These are phyloP conservation scores for Suillus spraguei DNA, from an alignment of 768 basidiomycete species.

Conservation along the genomic window DNA sequence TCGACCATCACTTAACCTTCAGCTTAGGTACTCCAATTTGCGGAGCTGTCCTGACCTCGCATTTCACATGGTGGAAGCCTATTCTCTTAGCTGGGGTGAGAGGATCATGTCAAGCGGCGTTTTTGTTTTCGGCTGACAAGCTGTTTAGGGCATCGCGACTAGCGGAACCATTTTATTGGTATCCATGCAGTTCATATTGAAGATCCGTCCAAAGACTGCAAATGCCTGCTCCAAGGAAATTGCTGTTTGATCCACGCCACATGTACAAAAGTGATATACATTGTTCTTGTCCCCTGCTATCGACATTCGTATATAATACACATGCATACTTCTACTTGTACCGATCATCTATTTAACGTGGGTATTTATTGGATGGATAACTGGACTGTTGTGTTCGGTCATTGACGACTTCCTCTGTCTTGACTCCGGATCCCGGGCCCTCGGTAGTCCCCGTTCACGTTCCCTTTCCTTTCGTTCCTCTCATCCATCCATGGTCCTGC, in stretches of 20 bases:
- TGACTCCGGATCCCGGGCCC: neutral
- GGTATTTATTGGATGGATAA: constrained; percentile 8
- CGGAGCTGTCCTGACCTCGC: constrained; percentile 52
- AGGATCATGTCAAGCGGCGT: neutral
- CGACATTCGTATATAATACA: neutral
- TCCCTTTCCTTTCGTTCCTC: constrained; percentile 33
- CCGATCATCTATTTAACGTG: neutral
- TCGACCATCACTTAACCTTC: constrained; percentile 22
- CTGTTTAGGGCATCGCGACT: neutral
- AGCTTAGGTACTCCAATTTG: constrained; percentile 53
- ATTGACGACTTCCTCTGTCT: neutral
- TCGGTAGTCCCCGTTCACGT: neutral
- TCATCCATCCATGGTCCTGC: constrained; percentile 76
- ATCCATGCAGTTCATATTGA: constrained; percentile 1
- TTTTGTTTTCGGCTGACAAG: neutral
- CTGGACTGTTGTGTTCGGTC: neutral
- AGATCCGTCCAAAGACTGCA: neutral
- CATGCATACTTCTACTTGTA: neutral
- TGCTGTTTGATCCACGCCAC: neutral
- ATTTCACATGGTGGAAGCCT: constrained; percentile 61
- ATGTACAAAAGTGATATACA: neutral
- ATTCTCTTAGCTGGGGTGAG: constrained; percentile 52
- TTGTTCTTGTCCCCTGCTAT: neutral
- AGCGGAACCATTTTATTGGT: neutral
- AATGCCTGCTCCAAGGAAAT: neutral